phyloP scores from a whole-genome alignment of 2,329 filamentous ascomycete genomes.

The Claviceps sp. region DNA sequence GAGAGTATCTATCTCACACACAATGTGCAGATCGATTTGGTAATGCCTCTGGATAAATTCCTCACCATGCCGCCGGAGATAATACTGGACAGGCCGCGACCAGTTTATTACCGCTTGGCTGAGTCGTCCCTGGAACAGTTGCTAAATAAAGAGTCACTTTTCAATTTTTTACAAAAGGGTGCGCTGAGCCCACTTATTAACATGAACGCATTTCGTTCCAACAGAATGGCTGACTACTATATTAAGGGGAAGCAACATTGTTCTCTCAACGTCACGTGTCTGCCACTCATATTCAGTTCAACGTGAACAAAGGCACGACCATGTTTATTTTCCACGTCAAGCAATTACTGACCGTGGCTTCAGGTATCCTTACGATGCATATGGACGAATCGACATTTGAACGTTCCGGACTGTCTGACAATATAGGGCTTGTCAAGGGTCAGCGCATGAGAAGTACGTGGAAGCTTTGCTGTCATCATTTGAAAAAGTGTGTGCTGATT shows the following conservation, averaged over 20 bases:
- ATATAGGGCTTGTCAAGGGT: conserved; percentile 36
- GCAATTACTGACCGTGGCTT: not conserved
- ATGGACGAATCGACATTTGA: conserved; percentile 76
- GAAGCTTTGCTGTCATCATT: not conserved
- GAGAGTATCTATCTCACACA: not conserved
- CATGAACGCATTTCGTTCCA: not conserved
- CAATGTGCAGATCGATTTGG: conserved; percentile 44
- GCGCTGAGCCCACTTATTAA: conserved; percentile 8
- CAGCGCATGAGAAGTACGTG: not conserved
- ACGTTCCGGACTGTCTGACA: conserved; percentile 65
- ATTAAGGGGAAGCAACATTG: conserved; percentile 63
- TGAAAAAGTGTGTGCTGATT: not conserved
- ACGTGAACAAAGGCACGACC: conserved; percentile 49
- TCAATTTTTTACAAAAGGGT: conserved; percentile 73
- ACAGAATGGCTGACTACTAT: not conserved
- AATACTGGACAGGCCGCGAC: conserved; percentile 19
- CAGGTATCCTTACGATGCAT: conserved; percentile 61
- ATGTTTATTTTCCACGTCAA: not conserved
- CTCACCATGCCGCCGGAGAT: conserved; percentile 41
- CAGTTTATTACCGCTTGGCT: conserved; percentile 52
- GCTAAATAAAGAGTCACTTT: conserved; percentile 64
- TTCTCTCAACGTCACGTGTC: conserved; percentile 63
- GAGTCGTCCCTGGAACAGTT: conserved; percentile 55
- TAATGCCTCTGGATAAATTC: conserved; percentile 55
- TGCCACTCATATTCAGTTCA: conserved; percentile 55